Evolutionary conservation across 306 rosid genomes (phyloP), one percentile per base, ranked within the genome.

Genomic region (Casuarina cunninghamiana): DNA sequence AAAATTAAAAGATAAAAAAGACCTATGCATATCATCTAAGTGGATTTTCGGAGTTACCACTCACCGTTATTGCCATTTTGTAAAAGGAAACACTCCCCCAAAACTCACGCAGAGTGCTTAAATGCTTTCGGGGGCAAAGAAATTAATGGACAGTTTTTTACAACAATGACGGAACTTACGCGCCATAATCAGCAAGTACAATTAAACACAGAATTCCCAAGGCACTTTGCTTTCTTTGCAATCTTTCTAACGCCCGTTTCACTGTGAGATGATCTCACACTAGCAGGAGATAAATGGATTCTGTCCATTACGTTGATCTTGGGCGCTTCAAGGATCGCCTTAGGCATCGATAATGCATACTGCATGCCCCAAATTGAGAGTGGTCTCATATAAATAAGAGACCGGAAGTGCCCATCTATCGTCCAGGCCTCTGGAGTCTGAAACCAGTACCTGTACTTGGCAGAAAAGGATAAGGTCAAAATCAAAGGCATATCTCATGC

Each of bases 401-500:
- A 95, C 62, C 99, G 81, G 82, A 87, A 95, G 87, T 91, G 93
- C 69, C 97, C 99, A 15, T 91, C 97, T 19, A 82, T 83, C n/a
- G 99, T 85, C 90, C 96, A 95, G 61, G 84, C 99, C 87, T 93
- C 99, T 2, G 99, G 99, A 41, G 97, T 93, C 85, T 95, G 99
- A 85, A 95, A 95, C 89, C 93, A 90, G 84, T 93, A 95, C 73
- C 99, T 95, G 83, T 45, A 75, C 8, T 53, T 42, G 16, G 58
- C 53, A 76, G 58, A 79, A 37, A 46, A 55, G 32, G 54, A 68
- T 58, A 5, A 58, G 9, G 38, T 76, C 49, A 77, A 9, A 48
- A 48, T 48, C n/a, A 6, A 54, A 13, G 32, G 32, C 32, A 26
- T 26, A 26, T 26, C 32, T 26, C 32, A 26, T 26, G 32, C 32